Evolutionary conservation across 192 early-diverging fungal genomes (phyloP), one percentile per base, ranked within the genome.

Genomic region (Chytriomyces confervae): DNA sequence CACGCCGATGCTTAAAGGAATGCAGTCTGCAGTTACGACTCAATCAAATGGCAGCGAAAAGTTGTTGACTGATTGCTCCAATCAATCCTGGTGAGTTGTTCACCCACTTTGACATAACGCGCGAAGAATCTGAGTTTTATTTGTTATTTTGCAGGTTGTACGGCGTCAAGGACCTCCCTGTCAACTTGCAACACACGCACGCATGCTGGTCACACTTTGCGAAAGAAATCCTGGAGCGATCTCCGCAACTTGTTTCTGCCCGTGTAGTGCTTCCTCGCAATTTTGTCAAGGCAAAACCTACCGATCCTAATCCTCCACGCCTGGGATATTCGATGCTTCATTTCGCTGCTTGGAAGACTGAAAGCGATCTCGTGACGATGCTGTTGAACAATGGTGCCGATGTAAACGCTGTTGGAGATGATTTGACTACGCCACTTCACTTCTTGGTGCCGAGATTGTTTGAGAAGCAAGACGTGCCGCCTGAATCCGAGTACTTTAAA

Each of bases 1-100:
- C 67, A 82, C 83, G 10, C 83, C 83, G 7, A 57, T 86, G 43
- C 53, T 75, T 5, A 43, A 48, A 5, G 79, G 81, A 6, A 62
- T 80, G 49, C 2, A 50, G 36, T 3, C 5, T 62, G 48, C 53
- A 1, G 80, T 84, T 29, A 50, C 76, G 18, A 8, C 11, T 16
- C 72, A 74, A 47, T 8, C 8, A 50, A 47, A 11, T 29, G 29
- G 8, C 9, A 9, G 11, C 10, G 13, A n/a, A 61, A 36, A 47
- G n/a, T 45, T 74, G n/a, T 27, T 50, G 45, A 16, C 8, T 16
- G 24, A 18, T 18, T 74, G 72, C 27, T 49, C 46, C 61, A 62
- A 48, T 45, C 53, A 57, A 20, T 20, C 13, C 13, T 57, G 53
- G 53, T 57, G 36, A 36, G 36, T 36, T 36, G 29, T 36, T 36